Conservation (phyloP, 1,284 basidiomycete genomes). For the Moniliella sp. region DNA sequence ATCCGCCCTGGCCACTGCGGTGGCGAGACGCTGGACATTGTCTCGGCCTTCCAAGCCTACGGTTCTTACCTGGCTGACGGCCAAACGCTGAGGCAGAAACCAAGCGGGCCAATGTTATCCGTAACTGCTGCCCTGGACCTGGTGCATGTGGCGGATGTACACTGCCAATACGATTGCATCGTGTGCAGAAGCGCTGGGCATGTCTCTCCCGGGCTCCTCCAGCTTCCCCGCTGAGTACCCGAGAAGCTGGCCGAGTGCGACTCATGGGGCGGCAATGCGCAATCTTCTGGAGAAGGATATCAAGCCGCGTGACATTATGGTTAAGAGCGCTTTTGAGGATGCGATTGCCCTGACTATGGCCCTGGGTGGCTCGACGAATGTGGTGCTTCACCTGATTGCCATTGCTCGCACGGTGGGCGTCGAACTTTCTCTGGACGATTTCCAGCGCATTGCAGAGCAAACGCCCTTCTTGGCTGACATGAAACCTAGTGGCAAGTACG, state of each 20-base stretch:
- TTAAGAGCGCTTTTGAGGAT: conserved; percentile 21
- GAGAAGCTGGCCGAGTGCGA: not conserved
- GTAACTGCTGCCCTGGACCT: conserved; percentile 26
- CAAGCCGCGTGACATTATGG: conserved; percentile 31
- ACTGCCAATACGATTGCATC: conserved; percentile 33
- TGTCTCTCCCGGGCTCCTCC: conserved; percentile 28
- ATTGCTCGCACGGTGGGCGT: conserved; percentile 28
- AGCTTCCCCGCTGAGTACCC: conserved; percentile 30
- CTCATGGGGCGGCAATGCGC: conserved; percentile 20
- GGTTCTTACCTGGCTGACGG: conserved; percentile 27
- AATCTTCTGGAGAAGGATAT: conserved; percentile 30
- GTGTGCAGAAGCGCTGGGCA: conserved; percentile 28
- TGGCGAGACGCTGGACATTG: conserved; percentile 22
- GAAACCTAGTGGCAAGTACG: conserved; percentile 32
- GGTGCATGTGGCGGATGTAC: conserved; percentile 34
- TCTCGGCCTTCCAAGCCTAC: conserved; percentile 30
- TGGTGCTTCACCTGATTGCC: conserved; percentile 29
- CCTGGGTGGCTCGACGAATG: conserved; percentile 30
- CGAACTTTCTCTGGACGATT: conserved; percentile 24
- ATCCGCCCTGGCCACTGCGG: conserved; percentile 26
- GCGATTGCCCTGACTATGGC: conserved; percentile 31
- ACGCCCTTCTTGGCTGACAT: conserved; percentile 32
- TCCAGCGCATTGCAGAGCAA: conserved; percentile 25
- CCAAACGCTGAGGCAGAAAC: conserved; percentile 24
- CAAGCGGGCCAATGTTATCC: conserved; percentile 25